Conservation (phyloP, 2,329 filamentous ascomycete species). For the Blastomyces gilchristii region DNA sequence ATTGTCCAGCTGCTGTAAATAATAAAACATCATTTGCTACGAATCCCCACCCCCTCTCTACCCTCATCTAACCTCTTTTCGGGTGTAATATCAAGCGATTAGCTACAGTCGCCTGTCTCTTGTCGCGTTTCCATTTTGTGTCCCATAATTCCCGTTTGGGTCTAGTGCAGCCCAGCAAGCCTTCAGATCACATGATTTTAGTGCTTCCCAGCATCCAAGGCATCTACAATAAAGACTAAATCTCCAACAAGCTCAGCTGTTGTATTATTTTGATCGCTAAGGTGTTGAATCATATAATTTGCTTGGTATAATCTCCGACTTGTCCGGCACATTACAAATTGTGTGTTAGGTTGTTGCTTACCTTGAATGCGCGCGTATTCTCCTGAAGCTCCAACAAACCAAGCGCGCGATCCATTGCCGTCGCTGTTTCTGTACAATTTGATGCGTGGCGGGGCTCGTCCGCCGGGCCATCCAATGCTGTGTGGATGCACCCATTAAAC, state of each 20-base stretch:
- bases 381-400: not conserved
- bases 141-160: not conserved
- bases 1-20: too few species aligned
- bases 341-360: not conserved
- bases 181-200: not conserved
- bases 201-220: not conserved
- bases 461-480: constrained; percentile 34
- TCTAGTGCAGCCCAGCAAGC: not conserved
- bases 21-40: too few species aligned
- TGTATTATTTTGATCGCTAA: not conserved
- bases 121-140: too few species aligned
- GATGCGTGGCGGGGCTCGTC: constrained; percentile 28
- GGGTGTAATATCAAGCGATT: too few species aligned
- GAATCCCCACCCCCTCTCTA: too few species aligned
- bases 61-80: too few species aligned
- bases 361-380: not conserved
- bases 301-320: not conserved
- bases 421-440: constrained; percentile 17
- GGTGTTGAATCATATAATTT: not conserved
- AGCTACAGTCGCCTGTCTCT: too few species aligned
- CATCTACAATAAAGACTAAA: not conserved
- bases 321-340: not conserved
- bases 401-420: not conserved
- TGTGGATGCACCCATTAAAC: constrained; percentile 95
- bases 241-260: not conserved